These are phyloP conservation scores for Elaphomyces granulatus DNA, from an alignment of 495 filamentous ascomycete genomes.

Conservation along the genomic window DNA sequence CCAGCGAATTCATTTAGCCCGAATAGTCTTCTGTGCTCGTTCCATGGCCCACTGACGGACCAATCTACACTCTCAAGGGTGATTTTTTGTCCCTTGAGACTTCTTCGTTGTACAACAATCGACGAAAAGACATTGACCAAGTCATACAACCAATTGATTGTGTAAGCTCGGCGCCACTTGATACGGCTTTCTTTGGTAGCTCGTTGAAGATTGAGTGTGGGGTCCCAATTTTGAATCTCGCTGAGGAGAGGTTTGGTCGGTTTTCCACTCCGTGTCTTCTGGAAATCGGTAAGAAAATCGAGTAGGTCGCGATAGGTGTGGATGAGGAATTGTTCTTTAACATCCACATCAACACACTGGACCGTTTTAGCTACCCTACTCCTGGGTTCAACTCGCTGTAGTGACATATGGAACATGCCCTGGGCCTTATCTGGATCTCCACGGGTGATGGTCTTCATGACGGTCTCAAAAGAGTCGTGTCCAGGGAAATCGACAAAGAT, in stretches of 20 bases:
- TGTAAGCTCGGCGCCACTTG: no score
- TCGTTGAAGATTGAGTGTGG: conserved; percentile 24
- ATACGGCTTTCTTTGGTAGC: no score
- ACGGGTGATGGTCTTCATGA: conserved; percentile 23
- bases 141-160: no score
- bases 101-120: no score
- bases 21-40: no score
- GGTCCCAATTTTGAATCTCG: conserved; percentile 28
- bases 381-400: conserved; percentile 6
- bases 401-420: conserved; percentile 10
- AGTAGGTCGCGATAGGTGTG: conserved; percentile 29
- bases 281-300: conserved; percentile 34
- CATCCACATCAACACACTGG: conserved; percentile 13
- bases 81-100: no score
- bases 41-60: no score
- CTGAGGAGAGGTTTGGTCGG: conserved; percentile 29
- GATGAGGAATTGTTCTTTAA: conserved; percentile 28
- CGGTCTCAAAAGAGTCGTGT: conserved; percentile 22
- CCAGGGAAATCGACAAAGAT: conserved; percentile 31
- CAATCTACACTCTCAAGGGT: no score
- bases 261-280: conserved; percentile 27
- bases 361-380: no score
- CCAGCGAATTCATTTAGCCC: no score
- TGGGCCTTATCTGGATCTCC: conserved; percentile 23
- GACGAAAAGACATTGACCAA: no score